Conservation (phyloP, 371 early-diverging fungal species). For the Lichtheimia corymbifera region DNA sequence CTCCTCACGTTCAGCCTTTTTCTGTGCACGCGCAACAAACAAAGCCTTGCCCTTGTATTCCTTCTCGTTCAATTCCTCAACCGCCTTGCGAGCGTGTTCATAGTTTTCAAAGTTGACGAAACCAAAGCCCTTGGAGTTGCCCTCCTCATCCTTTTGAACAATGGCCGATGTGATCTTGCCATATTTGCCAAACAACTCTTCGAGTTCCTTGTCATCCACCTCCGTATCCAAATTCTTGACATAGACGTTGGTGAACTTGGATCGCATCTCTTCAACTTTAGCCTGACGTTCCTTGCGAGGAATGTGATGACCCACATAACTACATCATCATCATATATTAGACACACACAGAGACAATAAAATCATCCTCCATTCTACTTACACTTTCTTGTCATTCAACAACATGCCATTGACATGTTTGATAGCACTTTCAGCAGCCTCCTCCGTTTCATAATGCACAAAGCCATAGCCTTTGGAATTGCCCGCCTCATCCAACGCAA, state of each 20-base stretch:
- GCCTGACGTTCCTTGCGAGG: conserved; percentile 81
- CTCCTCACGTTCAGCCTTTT: conserved; percentile 91
- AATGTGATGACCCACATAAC: conserved; percentile 79
- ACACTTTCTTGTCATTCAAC: conserved; percentile 86
- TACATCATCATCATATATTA: conserved; percentile 16
- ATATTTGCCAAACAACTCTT: conserved; percentile 68
- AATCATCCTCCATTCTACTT: conserved; percentile 12
- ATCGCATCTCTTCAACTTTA: conserved; percentile 74
- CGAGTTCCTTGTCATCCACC: conserved; percentile 74
- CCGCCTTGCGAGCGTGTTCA: conserved; percentile 83
- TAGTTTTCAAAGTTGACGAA: conserved; percentile 90
- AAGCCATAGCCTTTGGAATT: conserved; percentile 90
- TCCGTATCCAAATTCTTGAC: conserved; percentile 86
- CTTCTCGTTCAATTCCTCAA: conserved; percentile 83
- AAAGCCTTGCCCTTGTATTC: conserved; percentile 78
- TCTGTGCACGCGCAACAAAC: conserved; percentile 93
- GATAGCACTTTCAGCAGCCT: conserved; percentile 88
- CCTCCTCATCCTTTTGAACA: conserved; percentile 65
- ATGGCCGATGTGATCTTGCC: conserved; percentile 78
- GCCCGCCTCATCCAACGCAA: conserved; percentile 77
- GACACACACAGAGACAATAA: background rate
- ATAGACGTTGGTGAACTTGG: conserved; percentile 91
- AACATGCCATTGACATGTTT: conserved; percentile 92
- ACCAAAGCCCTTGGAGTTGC: conserved; percentile 80
- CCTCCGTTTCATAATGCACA: conserved; percentile 91